Conservation (phyloP, 2,329 filamentous ascomycete species). For the Ustilaginoidea virens region DNA sequence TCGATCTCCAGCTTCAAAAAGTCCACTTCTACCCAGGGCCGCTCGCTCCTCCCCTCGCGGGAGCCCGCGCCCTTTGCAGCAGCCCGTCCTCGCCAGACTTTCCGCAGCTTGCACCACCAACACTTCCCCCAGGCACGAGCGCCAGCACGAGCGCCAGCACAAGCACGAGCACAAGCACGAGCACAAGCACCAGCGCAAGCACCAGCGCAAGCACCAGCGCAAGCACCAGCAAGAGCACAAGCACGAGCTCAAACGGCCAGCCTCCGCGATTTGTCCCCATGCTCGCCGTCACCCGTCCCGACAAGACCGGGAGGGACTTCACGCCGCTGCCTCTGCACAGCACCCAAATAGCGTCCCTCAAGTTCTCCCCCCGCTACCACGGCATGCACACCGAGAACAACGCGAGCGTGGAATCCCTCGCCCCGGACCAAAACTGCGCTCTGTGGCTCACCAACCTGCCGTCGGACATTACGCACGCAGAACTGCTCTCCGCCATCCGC, state of each 20-base stretch:
- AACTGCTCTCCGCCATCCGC: conserved; percentile 29
- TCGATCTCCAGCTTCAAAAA: conserved; percentile 1
- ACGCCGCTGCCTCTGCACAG: conserved; percentile 3
- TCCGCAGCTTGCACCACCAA: no score
- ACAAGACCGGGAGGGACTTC: conserved; percentile 5
- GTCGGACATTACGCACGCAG: conserved; percentile 21
- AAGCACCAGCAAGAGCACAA: no score
- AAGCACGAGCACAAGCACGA: no score
- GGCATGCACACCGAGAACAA: conserved; percentile 21
- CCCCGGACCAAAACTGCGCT: conserved; percentile 27
- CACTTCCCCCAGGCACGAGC: no score
- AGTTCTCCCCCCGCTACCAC: conserved; percentile 20
- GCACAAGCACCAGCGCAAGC: no score
- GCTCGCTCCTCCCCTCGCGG: no score
- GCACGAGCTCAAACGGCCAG: conserved; percentile 1
- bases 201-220: no score
- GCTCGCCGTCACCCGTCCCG: conserved; percentile 9
- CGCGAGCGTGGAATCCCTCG: conserved; percentile 17
- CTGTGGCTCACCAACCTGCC: conserved; percentile 39
- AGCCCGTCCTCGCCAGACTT: no score
- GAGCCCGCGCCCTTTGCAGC: no score
- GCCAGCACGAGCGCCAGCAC: no score
- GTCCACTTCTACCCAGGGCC: neutral
- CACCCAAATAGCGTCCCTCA: conserved; percentile 2
- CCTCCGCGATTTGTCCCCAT: conserved; percentile 8